phyloP scores from a whole-genome alignment of 2,329 filamentous ascomycete species.

The Pezicula carpinea region DNA sequence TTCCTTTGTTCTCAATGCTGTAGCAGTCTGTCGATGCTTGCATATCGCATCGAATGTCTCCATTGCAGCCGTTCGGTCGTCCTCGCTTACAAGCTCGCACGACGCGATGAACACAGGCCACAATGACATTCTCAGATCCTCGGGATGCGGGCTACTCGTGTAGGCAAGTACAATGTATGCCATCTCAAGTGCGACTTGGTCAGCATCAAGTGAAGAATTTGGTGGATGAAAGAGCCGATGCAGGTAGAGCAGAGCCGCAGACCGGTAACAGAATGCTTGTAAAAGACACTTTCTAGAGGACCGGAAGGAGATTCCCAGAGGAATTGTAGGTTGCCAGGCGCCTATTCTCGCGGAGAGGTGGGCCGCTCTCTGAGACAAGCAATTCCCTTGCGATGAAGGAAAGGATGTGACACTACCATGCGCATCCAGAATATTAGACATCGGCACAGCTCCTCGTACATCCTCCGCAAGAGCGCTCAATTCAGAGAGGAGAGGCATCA shows the following conservation, averaged over 20 bases:
- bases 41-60: constrained; percentile 24
- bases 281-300: constrained; percentile 24
- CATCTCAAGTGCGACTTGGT: constrained; percentile 20
- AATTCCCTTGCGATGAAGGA: not conserved
- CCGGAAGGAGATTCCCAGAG: constrained; percentile 19
- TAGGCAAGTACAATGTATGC: constrained; percentile 28
- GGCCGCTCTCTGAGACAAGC: constrained; percentile 12
- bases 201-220: constrained; percentile 15
- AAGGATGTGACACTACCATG: not conserved
- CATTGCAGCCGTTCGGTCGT: constrained; percentile 20
- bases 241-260: constrained; percentile 24
- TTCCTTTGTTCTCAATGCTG: constrained; percentile 19
- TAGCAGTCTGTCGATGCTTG: constrained; percentile 23
- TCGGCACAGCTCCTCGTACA: constrained; percentile 10
- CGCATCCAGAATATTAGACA: not conserved
- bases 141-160: constrained; percentile 15
- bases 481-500: constrained; percentile 28
- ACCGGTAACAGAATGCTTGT: constrained; percentile 25
- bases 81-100: constrained; percentile 21
- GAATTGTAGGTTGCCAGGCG: constrained; percentile 22
- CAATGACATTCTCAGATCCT: constrained; percentile 25
- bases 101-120: constrained; percentile 28
- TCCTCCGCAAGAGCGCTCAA: constrained; percentile 26
- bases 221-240: constrained; percentile 24
- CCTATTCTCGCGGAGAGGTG: constrained; percentile 15